Conservation (phyloP, 2,329 filamentous ascomycete genomes). For the Emmonsiellopsis sp. region DNA sequence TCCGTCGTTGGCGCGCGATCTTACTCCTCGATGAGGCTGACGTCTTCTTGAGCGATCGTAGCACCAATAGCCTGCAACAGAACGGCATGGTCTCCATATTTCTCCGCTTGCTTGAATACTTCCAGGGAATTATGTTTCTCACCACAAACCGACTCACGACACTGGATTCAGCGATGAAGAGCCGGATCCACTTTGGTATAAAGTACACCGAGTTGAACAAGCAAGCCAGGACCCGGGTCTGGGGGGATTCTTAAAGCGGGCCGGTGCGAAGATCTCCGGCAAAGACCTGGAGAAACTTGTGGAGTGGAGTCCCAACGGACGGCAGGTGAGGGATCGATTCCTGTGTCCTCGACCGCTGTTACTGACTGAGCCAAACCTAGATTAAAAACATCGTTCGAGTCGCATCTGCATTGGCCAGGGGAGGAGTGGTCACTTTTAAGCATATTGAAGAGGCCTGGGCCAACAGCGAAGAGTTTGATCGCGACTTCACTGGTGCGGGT, state of each 20-base stretch:
- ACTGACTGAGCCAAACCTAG: neutral
- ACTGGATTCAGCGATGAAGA: constrained; percentile 41
- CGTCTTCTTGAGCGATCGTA: constrained; percentile 33
- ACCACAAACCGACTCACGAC: constrained; percentile 40
- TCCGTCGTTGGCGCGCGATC: constrained; percentile 43
- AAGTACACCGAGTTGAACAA: constrained; percentile 34
- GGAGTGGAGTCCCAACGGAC: constrained; percentile 1
- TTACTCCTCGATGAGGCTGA: constrained; percentile 46
- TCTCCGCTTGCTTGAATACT: constrained; percentile 1
- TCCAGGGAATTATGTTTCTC: constrained; percentile 30
- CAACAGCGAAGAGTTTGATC: neutral
- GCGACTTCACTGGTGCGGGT: constrained; percentile 1
- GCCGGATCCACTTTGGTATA: constrained; percentile 41
- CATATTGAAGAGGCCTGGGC: constrained; percentile 1
- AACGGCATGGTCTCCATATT: constrained; percentile 39
- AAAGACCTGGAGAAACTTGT: neutral
- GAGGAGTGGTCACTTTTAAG: neutral
- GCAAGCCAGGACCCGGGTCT: neutral
- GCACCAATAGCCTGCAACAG: constrained; percentile 31
- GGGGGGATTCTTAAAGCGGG: neutral
- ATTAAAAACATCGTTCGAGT: constrained; percentile 3
- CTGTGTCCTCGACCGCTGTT: neutral
- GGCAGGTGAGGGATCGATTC: constrained; percentile 1
- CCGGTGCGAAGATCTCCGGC: neutral
- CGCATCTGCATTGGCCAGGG: constrained; percentile 1